Base-by-base conservation (phyloP, 1,284 basidiomycete species). In the Rhodotorula sp. region DNA sequence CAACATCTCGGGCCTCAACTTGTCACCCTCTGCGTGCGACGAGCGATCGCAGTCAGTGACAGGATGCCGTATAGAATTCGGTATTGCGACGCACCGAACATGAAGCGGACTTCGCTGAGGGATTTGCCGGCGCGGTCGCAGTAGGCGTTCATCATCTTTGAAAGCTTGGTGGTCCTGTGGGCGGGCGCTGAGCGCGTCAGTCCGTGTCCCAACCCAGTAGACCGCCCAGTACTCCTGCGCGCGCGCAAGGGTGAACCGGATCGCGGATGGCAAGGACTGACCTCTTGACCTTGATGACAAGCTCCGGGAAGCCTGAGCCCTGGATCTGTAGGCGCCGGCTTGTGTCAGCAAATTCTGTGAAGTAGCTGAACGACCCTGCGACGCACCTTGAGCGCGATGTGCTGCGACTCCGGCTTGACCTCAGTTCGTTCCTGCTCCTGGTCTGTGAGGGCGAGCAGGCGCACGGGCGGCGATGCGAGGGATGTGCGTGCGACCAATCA, bases 241-340 rank as follows among this genome's bases (percentile, higher is more conserved):
- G 7, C 49, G 24, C 49, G 22, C 24, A 22, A 39, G 22, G 49
- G 46, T 17, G 47, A 19, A 30, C 22, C 11, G 46, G 24, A 39
- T 44, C 39, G 39, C 39, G 39, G 39, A 44, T 17, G 19, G 47
- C 6, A 29, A 29, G 22, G 51, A 30, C 71, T 53, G 22, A 72
- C 71, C 57, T 67, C 64, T 75, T 75, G 60, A 75, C 74, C 70
- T 74, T 74, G 70, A 75, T 75, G 57, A 75, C 63, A 19, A 75
- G 54, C 30, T 75, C 74, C 36, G 74, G 74, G 66, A 75, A 75
- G 15, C 74, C 74, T 1, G 39, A 15, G 11, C 74, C 74, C 47
- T 66, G 58, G 55, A 75, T 74, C 72, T 75, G 62, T 20, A 7
- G 29, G 20, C 22, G 39, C 24, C 44, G 36, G 17, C 19, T 15